phyloP scores from a whole-genome alignment of 208 protist genomes.

The Tritrichomonas musculus region DNA sequence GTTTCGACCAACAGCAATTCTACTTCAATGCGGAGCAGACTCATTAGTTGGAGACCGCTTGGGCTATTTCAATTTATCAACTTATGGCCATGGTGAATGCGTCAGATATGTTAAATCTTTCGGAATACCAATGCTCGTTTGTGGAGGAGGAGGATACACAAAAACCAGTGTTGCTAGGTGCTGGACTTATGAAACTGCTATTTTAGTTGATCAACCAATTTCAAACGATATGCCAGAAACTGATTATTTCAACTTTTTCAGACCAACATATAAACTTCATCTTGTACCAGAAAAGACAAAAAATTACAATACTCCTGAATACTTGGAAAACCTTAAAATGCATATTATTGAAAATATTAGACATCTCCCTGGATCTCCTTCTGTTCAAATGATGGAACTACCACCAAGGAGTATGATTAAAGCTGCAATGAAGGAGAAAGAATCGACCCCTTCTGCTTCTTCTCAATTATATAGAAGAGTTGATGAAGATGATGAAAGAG shows the following conservation, averaged over 20 bases:
- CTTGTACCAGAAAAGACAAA: conserved; percentile 55
- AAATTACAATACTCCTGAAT: conserved; percentile 58
- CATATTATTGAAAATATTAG: neutral
- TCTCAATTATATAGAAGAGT: too few species aligned
- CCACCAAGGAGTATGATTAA: neutral
- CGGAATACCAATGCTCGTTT: conserved; percentile 17
- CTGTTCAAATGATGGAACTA: conserved; percentile 11
- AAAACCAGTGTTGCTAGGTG: conserved; percentile 27
- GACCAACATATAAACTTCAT: conserved; percentile 55
- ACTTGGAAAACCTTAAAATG: neutral
- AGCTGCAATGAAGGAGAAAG: neutral
- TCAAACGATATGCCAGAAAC: neutral
- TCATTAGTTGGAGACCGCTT: conserved; percentile 89
- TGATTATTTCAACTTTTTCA: conserved; percentile 7
- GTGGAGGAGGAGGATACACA: conserved; percentile 35
- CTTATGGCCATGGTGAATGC: conserved; percentile 73
- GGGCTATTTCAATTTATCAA: conserved; percentile 85
- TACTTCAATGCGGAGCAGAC: conserved; percentile 98
- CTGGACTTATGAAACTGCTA: conserved; percentile 35
- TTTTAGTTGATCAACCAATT: conserved; percentile 1
- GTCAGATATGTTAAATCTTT: conserved; percentile 53
- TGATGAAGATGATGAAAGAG: too few species aligned
- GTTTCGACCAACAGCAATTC: conserved; percentile 83
- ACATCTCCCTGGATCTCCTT: neutral
- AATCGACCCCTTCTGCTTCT: too few species aligned